Base-by-base conservation (phyloP, 148 eudicot genomes). In the Nepenthes gracilis region DNA sequence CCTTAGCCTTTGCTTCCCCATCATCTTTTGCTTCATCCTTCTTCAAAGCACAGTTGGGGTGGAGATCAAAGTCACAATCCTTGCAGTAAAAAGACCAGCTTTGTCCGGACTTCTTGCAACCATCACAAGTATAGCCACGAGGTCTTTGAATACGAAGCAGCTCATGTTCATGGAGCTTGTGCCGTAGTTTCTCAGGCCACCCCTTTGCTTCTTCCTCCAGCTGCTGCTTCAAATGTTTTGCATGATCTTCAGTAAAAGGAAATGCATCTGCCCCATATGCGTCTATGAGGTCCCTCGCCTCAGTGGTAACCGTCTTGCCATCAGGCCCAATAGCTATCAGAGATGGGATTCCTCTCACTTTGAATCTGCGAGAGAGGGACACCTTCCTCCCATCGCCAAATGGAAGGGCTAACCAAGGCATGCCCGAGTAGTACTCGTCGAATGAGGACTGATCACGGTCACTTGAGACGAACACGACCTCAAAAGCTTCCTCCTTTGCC, bases 361-460 rank as follows among this genome's bases (percentile, higher is more conserved):
- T 75, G 59, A 83, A 80, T 54, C 58, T 70, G 2, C 78, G 76
- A 34, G 58, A 55, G 58, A 83, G 64, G 70, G 35, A 60, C 2
- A 67, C 32, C 61, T 73, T 66, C 62, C 88, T 77, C 54, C 67
- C 72, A 37, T 83, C 88, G 2, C 85, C 85, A 62, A 75, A 78
- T 35, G 85, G 85, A 55, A 81, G 73, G 58, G 85, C 79, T n/a
- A 81, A 60, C 85, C 85, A 81, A 8, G 85, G 82, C 85, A 81
- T 81, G 52, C 71, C 65, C 1, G 77, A 47, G 58, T 75, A 78
- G 69, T 72, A 81, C 9, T 75, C 74, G 35, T 72, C 62, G 10
- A 81, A 81, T 38, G 82, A 69, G 34, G 65, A 32, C 55, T 75
- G 77, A 23, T 78, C 82, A 1, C 70, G 66, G 60, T 81, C 85